Percentiles rank a stretch among this genome's conserved stretches.
phyloP scores from a whole-genome alignment of 768 basidiomycete genomes.

The Gloeostereum incarnatum region DNA sequence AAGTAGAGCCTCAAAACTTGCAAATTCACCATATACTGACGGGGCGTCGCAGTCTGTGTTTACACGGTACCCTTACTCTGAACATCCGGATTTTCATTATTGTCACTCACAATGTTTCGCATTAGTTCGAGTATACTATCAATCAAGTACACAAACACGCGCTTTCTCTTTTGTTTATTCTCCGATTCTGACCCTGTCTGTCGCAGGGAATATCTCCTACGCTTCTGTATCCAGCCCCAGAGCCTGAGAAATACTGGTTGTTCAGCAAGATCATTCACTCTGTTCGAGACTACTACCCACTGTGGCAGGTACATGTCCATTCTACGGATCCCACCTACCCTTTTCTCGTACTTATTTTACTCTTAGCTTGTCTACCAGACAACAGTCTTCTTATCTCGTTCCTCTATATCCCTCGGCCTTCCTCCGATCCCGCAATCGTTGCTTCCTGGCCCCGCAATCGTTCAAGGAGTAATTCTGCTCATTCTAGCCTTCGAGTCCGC shows the following conservation, averaged over 20 bases:
- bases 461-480: slow-evolving; percentile 61
- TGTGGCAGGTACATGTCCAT: slow-evolving; percentile 79
- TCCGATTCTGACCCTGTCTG: background rate
- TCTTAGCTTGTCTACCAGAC: slow-evolving; percentile 78
- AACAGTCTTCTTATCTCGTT: slow-evolving; percentile 89
- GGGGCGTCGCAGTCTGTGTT: background rate
- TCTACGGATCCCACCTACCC: slow-evolving; percentile 9
- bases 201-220: slow-evolving; percentile 81
- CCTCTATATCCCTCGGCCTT: slow-evolving; percentile 78
- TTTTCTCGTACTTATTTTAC: slow-evolving; percentile 2
- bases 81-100: background rate
- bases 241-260: slow-evolving; percentile 43
- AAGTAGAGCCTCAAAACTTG: slow-evolving; percentile 21
- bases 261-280: slow-evolving; percentile 75
- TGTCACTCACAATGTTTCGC: slow-evolving; percentile 1
- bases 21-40: slow-evolving; percentile 2
- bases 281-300: slow-evolving; percentile 87
- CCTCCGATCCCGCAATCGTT: slow-evolving; percentile 65
- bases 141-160: slow-evolving; percentile 68
- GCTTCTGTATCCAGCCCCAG: slow-evolving; percentile 79
- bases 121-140: slow-evolving; percentile 92
- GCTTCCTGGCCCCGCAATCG: slow-evolving; percentile 66
- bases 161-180: too few relatives aligned
- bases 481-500: slow-evolving; percentile 59
- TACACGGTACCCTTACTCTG: background rate